Percentiles rank a stretch among this genome's conserved stretches.
These are phyloP conservation scores for Suillus tomentosus DNA, from an alignment of 768 basidiomycete genomes.

Conservation along the genomic window DNA sequence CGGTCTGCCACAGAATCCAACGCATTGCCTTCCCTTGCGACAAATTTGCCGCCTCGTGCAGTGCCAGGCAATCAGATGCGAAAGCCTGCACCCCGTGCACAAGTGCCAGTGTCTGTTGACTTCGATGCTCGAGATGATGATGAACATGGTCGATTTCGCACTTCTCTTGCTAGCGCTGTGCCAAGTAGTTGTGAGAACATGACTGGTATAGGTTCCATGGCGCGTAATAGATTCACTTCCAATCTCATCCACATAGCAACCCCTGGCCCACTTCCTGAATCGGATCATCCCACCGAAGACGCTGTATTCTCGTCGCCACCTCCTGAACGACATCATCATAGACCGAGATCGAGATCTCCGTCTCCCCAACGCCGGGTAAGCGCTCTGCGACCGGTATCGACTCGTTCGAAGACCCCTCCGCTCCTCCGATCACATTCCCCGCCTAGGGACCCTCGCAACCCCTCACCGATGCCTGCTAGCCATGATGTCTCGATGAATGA, in stretches of 20 bases:
- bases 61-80: conserved; percentile 46
- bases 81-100: conserved; percentile 65
- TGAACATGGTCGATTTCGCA: conserved; percentile 37
- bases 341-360: conserved; percentile 24
- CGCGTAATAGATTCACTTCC: conserved; percentile 28
- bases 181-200: conserved; percentile 56
- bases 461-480: conserved; percentile 24
- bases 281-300: conserved; percentile 22
- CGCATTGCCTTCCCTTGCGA: conserved; percentile 21
- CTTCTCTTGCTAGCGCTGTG: conserved; percentile 55
- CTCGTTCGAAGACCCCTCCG: conserved; percentile 44
- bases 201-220: conserved; percentile 61
- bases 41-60: conserved; percentile 25
- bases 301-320: conserved; percentile 13
- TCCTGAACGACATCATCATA: conserved; percentile 20
- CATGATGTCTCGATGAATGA: conserved; percentile 22
- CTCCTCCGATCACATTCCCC: conserved; percentile 32
- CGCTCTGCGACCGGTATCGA: conserved; percentile 36
- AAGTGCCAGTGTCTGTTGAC: conserved; percentile 60
- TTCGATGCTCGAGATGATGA: conserved; percentile 40
- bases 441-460: conserved; percentile 27
- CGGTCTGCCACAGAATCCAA: conserved; percentile 39
- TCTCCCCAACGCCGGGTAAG: conserved; percentile 28
- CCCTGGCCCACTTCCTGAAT: conserved; percentile 15
- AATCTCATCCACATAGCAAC: conserved; percentile 20